These are phyloP conservation scores for Boeremia lycopersici DNA, from an alignment of 2,329 filamentous ascomycete genomes.

Conservation along the genomic window DNA sequence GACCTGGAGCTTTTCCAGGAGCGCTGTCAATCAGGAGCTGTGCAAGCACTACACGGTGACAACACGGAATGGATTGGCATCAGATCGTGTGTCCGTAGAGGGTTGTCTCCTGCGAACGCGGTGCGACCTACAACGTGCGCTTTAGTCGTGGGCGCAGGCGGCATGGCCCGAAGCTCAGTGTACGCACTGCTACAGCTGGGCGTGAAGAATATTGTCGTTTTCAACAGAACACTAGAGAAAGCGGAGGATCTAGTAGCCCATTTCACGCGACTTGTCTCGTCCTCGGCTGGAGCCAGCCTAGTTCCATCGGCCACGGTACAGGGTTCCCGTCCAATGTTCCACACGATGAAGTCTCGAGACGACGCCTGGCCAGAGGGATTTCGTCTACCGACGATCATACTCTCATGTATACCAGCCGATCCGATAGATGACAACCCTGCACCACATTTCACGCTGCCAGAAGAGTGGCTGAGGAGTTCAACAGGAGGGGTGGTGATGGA, in stretches of 20 bases:
- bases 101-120: conserved; percentile 72
- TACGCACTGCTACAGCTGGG: conserved; percentile 81
- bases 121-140: conserved; percentile 59
- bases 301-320: conserved; percentile 22
- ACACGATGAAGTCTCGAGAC: conserved; percentile 63
- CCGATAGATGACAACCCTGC: conserved; percentile 67
- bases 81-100: conserved; percentile 72
- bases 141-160: conserved; percentile 65
- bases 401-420: conserved; percentile 77
- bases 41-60: conserved; percentile 74
- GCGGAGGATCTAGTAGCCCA: conserved; percentile 71
- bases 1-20: conserved; percentile 60
- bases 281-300: conserved; percentile 23
- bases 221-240: conserved; percentile 72
- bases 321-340: conserved; percentile 54
- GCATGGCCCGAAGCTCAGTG: conserved; percentile 78
- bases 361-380: conserved; percentile 69
- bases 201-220: conserved; percentile 75
- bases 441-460: conserved; percentile 72
- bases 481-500: conserved; percentile 80
- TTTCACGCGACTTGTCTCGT: conserved; percentile 63
- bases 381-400: conserved; percentile 72
- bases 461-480: conserved; percentile 71
- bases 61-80: conserved; percentile 86
- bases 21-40: conserved; percentile 68